phyloP scores from a whole-genome alignment of 202 grass and related monocot genomes.

The Setaria italica region DNA sequence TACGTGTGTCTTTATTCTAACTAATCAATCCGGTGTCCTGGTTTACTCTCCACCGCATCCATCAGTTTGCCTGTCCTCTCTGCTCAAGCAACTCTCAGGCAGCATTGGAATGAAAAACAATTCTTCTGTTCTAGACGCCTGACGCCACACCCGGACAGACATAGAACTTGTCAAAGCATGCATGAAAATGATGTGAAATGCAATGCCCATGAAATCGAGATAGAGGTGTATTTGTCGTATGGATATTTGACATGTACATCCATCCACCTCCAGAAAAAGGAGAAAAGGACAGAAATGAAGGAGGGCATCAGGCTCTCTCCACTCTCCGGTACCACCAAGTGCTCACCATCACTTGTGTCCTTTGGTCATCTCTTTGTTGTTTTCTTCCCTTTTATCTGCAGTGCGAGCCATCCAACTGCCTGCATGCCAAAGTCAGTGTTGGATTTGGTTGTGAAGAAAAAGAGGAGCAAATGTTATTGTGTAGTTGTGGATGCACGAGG shows the following conservation, averaged over 20 bases:
- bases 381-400: too few species aligned
- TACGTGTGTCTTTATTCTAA: too few species aligned
- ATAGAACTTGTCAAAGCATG: constrained; percentile 2
- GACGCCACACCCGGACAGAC: not conserved
- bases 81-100: not conserved
- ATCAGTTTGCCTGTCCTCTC: not conserved
- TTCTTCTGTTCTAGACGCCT: constrained; percentile 27
- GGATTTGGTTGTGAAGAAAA: too few species aligned
- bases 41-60: not conserved
- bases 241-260: not conserved
- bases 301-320: not conserved
- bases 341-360: not conserved
- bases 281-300: not conserved
- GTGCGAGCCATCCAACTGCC: too few species aligned
- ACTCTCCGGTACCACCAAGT: not conserved
- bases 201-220: not conserved
- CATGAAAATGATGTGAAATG: not conserved
- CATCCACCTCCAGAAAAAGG: not conserved
- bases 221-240: too few species aligned
- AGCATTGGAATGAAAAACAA: not conserved
- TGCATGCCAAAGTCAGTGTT: too few species aligned
- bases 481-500: too few species aligned
- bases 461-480: too few species aligned
- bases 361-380: too few species aligned
- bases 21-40: not conserved